Conservation (phyloP, 331 rosid species). For the Erythrophleum ivorense region DNA sequence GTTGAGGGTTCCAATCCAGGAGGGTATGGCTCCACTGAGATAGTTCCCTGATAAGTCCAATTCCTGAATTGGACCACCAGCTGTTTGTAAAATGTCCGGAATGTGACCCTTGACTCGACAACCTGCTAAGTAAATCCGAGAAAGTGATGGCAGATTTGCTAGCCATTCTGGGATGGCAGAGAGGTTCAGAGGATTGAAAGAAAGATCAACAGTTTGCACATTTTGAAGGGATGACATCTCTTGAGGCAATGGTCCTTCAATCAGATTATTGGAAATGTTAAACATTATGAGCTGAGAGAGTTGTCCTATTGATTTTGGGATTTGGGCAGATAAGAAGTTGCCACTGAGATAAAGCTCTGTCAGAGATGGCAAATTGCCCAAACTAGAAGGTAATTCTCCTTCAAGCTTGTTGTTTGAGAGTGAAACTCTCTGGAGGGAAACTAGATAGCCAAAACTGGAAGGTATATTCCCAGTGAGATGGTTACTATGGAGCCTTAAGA, state of each 20-base stretch:
- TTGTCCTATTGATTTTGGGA: conserved; percentile 65
- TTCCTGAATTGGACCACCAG: conserved; percentile 57
- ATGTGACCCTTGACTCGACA: conserved; percentile 67
- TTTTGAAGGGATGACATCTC: conserved; percentile 69
- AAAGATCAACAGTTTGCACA: conserved; percentile 64
- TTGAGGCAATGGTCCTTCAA: conserved; percentile 67
- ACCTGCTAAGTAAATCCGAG: conserved; percentile 61
- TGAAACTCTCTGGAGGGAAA: conserved; percentile 60
- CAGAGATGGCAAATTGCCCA: conserved; percentile 56
- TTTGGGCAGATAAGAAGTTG: conserved; percentile 57
- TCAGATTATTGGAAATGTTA: conserved; percentile 54
- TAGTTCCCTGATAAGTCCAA: conserved; percentile 68
- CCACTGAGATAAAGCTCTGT: conserved; percentile 61
- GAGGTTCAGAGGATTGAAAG: conserved; percentile 66
- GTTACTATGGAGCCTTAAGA: conserved; percentile 60
- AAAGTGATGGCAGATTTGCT: conserved; percentile 54
- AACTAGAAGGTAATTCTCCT: conserved; percentile 65
- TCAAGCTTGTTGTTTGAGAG: conserved; percentile 63
- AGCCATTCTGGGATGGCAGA: conserved; percentile 63
- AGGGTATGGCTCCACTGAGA: conserved; percentile 65
- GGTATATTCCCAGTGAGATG: conserved; percentile 58
- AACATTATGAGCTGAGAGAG: conserved; percentile 65
- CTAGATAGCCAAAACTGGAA: conserved; percentile 52
- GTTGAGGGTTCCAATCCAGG: conserved; percentile 64
- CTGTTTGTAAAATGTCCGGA: conserved; percentile 47